phyloP scores from a whole-genome alignment of 257 asterid genomes.

The Penstemon barbatus region DNA sequence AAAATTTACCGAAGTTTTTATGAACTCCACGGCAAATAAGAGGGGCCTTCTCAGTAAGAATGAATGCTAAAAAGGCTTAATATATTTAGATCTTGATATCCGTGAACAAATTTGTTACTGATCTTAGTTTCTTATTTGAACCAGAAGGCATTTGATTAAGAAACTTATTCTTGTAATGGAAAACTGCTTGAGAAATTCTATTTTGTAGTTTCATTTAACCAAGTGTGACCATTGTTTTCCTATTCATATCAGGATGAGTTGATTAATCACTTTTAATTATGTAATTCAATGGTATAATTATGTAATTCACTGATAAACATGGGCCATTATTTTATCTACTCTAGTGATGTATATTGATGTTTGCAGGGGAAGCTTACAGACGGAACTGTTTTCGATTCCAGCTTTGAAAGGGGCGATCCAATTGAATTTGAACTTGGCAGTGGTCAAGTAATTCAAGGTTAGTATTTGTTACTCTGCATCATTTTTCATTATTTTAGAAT shows the following conservation, averaged over 20 bases:
- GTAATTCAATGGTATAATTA: too few relatives aligned
- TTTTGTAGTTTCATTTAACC: background rate
- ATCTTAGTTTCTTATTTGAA: too few relatives aligned
- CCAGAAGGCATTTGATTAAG: background rate
- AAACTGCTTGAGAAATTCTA: background rate
- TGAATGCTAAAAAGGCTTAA: background rate
- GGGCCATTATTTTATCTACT: background rate
- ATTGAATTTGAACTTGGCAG: constrained; percentile 88
- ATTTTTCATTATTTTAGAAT: constrained; percentile 11
- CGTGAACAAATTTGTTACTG: too few relatives aligned
- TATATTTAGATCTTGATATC: background rate
- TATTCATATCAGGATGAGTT: background rate
- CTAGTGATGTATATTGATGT: constrained; percentile 2
- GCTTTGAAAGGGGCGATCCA: constrained; percentile 94
- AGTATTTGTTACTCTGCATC: background rate
- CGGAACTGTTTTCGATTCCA: constrained; percentile 96
- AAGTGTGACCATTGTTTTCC: background rate
- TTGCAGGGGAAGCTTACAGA: constrained; percentile 95
- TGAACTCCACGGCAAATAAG: too few relatives aligned
- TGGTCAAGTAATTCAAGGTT: constrained; percentile 97
- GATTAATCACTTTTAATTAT: background rate
- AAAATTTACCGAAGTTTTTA: background rate
- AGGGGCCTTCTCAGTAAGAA: too few relatives aligned
- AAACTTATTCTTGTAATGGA: background rate
- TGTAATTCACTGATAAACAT: background rate